A percentile compares a stretch with the other conserved stretches of the same genome.
These are phyloP conservation scores for Phaeoacremonium minimum DNA, from an alignment of 2,329 filamentous ascomycete genomes.

Conservation along the genomic window DNA sequence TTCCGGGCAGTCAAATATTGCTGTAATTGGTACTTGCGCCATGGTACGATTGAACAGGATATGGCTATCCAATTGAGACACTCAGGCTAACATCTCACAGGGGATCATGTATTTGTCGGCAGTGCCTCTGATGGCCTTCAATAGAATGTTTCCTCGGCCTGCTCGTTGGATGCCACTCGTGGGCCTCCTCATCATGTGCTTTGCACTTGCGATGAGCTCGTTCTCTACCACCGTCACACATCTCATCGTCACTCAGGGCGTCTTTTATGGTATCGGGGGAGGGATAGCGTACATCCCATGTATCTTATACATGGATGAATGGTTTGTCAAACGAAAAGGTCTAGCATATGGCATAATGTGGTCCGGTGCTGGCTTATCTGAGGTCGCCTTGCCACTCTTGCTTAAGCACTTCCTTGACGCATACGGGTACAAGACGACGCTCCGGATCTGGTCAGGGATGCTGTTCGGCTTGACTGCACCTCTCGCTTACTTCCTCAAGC, in stretches of 20 bases:
- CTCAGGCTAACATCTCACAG: conserved; percentile 25
- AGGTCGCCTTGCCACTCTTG: conserved; percentile 47
- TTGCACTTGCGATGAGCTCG: conserved; percentile 45
- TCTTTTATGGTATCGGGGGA: conserved; percentile 57
- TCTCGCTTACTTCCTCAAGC: conserved; percentile 53
- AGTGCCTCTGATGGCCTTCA: conserved; percentile 42
- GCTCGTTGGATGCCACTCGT: conserved; percentile 35
- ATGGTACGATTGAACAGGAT: conserved; percentile 41
- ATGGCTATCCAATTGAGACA: conserved; percentile 2
- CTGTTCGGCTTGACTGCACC: conserved; percentile 48
- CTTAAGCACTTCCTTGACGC: conserved; percentile 44
- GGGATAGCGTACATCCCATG: conserved; percentile 51
- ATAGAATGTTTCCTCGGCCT: conserved; percentile 35
- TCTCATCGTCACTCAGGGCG: conserved; percentile 56
- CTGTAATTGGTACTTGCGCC: conserved; percentile 61
- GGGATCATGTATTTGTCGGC: conserved; percentile 51
- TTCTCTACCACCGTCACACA: conserved; percentile 48
- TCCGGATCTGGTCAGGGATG: conserved; percentile 48
- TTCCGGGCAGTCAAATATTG: conserved; percentile 45
- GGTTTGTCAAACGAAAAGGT: conserved; percentile 55
- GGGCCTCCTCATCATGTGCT: conserved; percentile 46
- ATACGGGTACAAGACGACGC: conserved; percentile 48
- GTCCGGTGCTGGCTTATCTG: conserved; percentile 47
- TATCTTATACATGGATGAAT: conserved; percentile 56
- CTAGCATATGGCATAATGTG: conserved; percentile 63